Base-by-base conservation (phyloP, 2,329 filamentous ascomycete genomes). In the Trichocomaceae sp. region DNA sequence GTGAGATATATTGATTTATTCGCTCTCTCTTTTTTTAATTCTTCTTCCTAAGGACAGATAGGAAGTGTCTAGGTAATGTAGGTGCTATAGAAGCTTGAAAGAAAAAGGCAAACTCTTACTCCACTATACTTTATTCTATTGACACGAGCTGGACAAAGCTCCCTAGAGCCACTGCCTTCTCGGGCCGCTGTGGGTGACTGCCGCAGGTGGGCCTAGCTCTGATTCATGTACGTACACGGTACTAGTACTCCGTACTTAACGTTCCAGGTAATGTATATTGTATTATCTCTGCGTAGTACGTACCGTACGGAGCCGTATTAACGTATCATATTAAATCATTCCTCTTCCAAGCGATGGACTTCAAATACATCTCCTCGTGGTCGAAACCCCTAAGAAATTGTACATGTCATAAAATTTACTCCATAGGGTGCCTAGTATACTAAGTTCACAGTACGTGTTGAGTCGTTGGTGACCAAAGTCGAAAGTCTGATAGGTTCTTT, bases 111-210 rank as follows among this genome's bases (percentile, higher is more conserved):
- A 9, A 33, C 29, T 33, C 29, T n/a, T n/a, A n/a, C n/a, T n/a
- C n/a, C 29, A 9, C 29, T 33, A 33, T 5, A 12, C 23, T 26
- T 26, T n/a, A n/a, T n/a, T n/a, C n/a, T n/a, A n/a, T 52, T 22
- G 44, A 41, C 29, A 17, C 42, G 37, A 53, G 33, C 39, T 53
- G 51, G 44, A 53, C 51, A 53, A 47, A 53, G 51, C 51, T 53
- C 47, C 51, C 23, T n/a, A 33, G 51, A 52, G 50, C 50, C 50
- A 47, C 50, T 52, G 50, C 42, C 51, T 47, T 33, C 42, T 53
- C 51, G 51, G 51, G 44, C 51, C 51, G 51, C 44, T 41, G 51
- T 47, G 51, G 44, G 41, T 41, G 44, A 53, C 51, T 53, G 51
- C 51, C 51, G 44, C 51, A 41, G 7, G 44, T 47, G 42, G 51